Conservation (phyloP, 2,329 filamentous ascomycete species). For the Golovinomyces cichoracearum region DNA sequence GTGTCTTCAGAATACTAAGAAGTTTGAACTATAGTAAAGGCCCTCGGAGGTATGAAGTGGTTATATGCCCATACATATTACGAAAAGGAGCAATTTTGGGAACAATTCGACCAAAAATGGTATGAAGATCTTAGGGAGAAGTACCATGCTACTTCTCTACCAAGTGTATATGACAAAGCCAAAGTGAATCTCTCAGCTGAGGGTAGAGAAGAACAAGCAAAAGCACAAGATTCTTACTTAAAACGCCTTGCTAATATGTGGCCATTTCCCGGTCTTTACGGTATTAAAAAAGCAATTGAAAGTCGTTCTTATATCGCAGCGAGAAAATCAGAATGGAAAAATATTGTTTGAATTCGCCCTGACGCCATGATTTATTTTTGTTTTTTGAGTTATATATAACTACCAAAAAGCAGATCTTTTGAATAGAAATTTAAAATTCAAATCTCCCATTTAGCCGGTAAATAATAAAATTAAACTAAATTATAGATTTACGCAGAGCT, state of each 20-base stretch:
- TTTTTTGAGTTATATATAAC: too few species aligned
- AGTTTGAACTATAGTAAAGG: slow-evolving; percentile 18
- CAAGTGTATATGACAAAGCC: slow-evolving; percentile 47
- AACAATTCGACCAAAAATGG: slow-evolving; percentile 30
- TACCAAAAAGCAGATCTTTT: too few species aligned
- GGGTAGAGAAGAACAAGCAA: slow-evolving; percentile 6
- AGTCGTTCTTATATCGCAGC: slow-evolving; percentile 1
- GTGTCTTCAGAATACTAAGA: not conserved
- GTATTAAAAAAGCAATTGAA: slow-evolving; percentile 2
- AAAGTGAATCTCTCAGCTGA: slow-evolving; percentile 26
- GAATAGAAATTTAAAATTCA: too few species aligned
- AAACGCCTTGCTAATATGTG: not conserved
- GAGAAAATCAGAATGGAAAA: slow-evolving; percentile 2
- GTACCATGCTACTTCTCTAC: slow-evolving; percentile 35
- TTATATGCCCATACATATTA: slow-evolving; percentile 73
- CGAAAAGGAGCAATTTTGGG: slow-evolving; percentile 43
- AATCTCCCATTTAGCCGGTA: too few species aligned
- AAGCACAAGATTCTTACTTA: not conserved
- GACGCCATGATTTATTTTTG: too few species aligned
- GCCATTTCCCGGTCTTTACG: slow-evolving; percentile 1
- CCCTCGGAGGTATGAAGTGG: slow-evolving; percentile 60
- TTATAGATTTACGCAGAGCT: too few species aligned
- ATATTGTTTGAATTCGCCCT: too few species aligned
- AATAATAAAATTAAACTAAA: too few species aligned
- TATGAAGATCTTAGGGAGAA: slow-evolving; percentile 37